Base-by-base conservation (phyloP, 192 early-diverging fungal genomes). In the Lobulomyces angularis region DNA sequence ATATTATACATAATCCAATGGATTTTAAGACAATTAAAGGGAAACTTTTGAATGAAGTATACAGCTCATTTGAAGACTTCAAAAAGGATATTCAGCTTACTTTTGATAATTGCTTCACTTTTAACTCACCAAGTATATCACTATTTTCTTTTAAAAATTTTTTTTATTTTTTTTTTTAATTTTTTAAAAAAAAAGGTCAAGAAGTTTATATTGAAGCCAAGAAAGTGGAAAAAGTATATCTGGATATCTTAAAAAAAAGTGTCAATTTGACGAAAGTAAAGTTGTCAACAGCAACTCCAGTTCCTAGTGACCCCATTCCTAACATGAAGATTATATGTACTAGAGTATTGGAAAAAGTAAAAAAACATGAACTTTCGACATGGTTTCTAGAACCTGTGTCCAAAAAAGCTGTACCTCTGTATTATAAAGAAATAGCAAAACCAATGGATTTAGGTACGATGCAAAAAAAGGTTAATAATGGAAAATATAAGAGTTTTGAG, bases 1-100 rank as follows among this genome's bases (percentile, higher is more conserved):
- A 60, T 2, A 69, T 97, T 19, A 70, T 93, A 60, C 88, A 84
- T 43, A 46, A 81, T 41, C 89, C 89, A 5, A 93, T 93, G 84
- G 89, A 93, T 51, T 50, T 93, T 27, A 64, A 69, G 19, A 93
- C 89, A 0, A 79, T 93, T 8, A 61, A 67, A 50, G 53, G 56
- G 34, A 80, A 79, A 57, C 60, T 89, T 4, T 78, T 85, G 30
- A 35, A 50, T 27, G 74, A 70, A 3, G 57, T 65, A 11, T 93
- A 93, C 50, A 34, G 48, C 8, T 52, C 50, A 21, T 56, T 69
- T 5, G 67, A 74, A 9, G 81, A 81, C 31, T 88, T 86, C 44
- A 77, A 80, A 46, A 65, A 69, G 1, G 89, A 93, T 48, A 52
- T 80, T 16, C 71, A 76, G 8, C 64, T 89, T 21, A 85, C 90